phyloP scores from a whole-genome alignment of 2,329 filamentous ascomycete species.

The Chaetomium strumarium region DNA sequence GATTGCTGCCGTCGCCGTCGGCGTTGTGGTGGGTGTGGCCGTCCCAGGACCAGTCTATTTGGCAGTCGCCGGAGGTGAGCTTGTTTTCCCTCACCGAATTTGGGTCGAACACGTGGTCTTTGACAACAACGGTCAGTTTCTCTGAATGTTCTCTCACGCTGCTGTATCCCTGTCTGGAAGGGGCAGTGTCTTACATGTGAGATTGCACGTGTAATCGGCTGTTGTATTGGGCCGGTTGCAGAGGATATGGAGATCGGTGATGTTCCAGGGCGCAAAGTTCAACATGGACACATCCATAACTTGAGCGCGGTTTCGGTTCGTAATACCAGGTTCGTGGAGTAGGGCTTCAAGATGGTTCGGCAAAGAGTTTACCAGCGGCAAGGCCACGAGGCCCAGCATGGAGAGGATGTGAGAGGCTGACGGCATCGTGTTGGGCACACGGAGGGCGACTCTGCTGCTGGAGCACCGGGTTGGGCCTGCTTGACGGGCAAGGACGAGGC shows the following conservation, averaged over 20 bases:
- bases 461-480: neutral
- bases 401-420: neutral
- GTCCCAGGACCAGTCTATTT: constrained; percentile 25
- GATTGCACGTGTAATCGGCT: constrained; percentile 19
- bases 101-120: constrained; percentile 28
- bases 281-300: constrained; percentile 18
- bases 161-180: neutral
- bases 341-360: neutral
- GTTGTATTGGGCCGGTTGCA: constrained; percentile 17
- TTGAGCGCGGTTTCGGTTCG: neutral
- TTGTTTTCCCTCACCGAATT: constrained; percentile 28
- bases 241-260: constrained; percentile 22
- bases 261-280: constrained; percentile 23
- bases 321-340: neutral
- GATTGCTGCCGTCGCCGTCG: constrained; percentile 15
- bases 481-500: neutral
- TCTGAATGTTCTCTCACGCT: neutral
- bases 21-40: constrained; percentile 14
- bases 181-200: constrained; percentile 22
- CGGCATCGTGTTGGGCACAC: neutral
- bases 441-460: too few species aligned
- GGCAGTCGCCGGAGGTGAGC: constrained; percentile 22
- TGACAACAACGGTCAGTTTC: neutral
- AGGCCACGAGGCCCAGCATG: neutral
- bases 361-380: neutral